Evolutionary conservation across 495 filamentous ascomycete genomes (phyloP), one percentile per base, ranked within the genome.

Genomic region (Neurospora sp.): DNA sequence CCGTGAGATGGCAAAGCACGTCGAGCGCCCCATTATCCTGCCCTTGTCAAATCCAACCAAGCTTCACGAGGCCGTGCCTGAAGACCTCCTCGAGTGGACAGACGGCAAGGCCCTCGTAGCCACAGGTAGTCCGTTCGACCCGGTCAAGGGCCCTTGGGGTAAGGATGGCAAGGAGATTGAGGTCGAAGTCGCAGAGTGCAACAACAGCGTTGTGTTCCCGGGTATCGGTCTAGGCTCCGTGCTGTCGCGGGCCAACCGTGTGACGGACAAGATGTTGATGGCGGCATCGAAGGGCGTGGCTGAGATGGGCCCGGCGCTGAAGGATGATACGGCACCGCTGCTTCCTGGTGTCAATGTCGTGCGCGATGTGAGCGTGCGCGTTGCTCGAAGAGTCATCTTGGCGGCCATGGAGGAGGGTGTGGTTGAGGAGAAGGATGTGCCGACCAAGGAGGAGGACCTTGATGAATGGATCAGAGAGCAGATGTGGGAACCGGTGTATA

Each of bases 191-290:
- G 93, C 93, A 35, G 94, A 96, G 79, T 97, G 94, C 85, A 97
- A 97, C 83, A 97, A 97, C 82, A 92, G 91, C 5, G 92, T 91
- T n/a, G 90, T 89, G 35, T 97, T 96, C 83, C 93, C 93, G 0
- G 93, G 92, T 0, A 94, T 97, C 73, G 94, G 93, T 0, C 89
- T 97, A 3, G 94, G 93, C 16, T 87, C 87, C 11, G 89, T 97
- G 20, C 87, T 97, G 11, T 90, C 84, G 14, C 88, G 90, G 18
- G 84, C 90, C 2, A 85, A 80, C 3, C 83, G 87, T 2, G 77
- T 97, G 5, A 91, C 90, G 0, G 90, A 95, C 77, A 88, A 90
- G 77, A 94, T 97, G 90, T 88, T 97, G 12, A 91, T 96, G 0
- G 91, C 91, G 4, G 94, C 94, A 1, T 88, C 90, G 2, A 88